Evolutionary conservation across 176 grass and related monocot species (phyloP).

Genomic region (Phoenix dactylifera): DNA sequence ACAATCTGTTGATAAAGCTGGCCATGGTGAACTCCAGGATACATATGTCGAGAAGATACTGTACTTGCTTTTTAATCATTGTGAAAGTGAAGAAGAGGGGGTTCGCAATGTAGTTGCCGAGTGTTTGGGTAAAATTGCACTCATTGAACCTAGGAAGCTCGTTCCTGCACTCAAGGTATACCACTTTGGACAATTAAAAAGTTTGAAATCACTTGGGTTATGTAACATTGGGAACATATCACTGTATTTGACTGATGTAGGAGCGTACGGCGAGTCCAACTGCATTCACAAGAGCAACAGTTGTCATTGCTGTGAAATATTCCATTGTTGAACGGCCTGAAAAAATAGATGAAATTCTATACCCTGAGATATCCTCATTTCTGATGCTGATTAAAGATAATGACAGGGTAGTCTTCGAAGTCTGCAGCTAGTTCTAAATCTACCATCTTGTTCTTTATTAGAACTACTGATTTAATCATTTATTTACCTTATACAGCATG

Average conservation of each 20-base stretch:
- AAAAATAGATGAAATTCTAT: conserved; percentile 82
- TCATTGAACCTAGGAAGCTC: conserved; percentile 74
- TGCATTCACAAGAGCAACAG: conserved; percentile 82
- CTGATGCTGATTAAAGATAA: conserved; percentile 83
- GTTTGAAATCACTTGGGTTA: background rate
- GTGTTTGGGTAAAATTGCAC: conserved; percentile 89
- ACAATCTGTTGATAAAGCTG: conserved; percentile 57
- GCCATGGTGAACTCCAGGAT: conserved; percentile 65
- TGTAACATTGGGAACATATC: background rate
- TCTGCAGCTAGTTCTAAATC: too few relatives aligned
- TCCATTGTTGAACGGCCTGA: conserved; percentile 85
- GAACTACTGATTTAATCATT: too few relatives aligned
- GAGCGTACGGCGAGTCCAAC: conserved; percentile 54
- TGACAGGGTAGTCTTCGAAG: conserved; percentile 39
- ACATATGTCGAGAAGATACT: conserved; percentile 84
- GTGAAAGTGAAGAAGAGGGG: conserved; percentile 92
- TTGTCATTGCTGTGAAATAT: conserved; percentile 87
- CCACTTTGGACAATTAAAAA: too few relatives aligned
- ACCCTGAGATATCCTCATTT: conserved; percentile 64
- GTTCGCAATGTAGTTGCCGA: conserved; percentile 93
- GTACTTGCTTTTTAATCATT: conserved; percentile 84
- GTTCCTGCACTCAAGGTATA: conserved; percentile 69
- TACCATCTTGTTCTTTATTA: too few relatives aligned
- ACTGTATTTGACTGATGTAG: conserved; percentile 24
- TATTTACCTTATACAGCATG: conserved; percentile 45